Evolutionary conservation across 148 eudicot genomes (phyloP).

Genomic region (Camellia granthamiana): DNA sequence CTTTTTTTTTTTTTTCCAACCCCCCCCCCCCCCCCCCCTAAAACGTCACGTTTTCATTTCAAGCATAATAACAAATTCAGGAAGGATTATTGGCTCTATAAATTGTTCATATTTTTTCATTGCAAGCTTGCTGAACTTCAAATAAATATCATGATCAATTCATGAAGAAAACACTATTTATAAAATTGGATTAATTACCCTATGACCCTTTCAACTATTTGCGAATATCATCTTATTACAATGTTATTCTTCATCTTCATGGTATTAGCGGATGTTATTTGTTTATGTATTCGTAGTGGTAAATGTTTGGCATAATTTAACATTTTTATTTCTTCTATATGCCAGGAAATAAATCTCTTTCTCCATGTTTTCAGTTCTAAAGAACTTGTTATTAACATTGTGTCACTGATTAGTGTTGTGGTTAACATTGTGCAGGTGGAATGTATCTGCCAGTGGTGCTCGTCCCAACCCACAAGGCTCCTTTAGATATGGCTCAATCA

Average conservation of each 20-base stretch:
- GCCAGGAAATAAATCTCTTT: neutral
- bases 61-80: neutral
- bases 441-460: constrained; percentile 96
- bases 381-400: neutral
- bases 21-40: no score
- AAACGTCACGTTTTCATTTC: neutral
- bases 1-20: no score
- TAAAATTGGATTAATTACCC: no score
- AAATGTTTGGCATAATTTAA: neutral
- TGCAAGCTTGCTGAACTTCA: no score
- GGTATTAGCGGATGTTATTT: neutral
- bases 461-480: constrained; percentile 99
- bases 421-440: constrained; percentile 64
- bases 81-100: neutral
- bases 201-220: no score
- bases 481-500: constrained; percentile 81
- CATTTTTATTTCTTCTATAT: neutral
- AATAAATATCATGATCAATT: no score
- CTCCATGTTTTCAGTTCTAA: neutral
- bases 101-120: no score
- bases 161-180: no score
- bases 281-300: neutral
- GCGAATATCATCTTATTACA: no score
- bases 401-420: neutral
- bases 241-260: neutral